phyloP scores from a whole-genome alignment of 176 grass and related monocot genomes.

The Paspalum vaginatum region DNA sequence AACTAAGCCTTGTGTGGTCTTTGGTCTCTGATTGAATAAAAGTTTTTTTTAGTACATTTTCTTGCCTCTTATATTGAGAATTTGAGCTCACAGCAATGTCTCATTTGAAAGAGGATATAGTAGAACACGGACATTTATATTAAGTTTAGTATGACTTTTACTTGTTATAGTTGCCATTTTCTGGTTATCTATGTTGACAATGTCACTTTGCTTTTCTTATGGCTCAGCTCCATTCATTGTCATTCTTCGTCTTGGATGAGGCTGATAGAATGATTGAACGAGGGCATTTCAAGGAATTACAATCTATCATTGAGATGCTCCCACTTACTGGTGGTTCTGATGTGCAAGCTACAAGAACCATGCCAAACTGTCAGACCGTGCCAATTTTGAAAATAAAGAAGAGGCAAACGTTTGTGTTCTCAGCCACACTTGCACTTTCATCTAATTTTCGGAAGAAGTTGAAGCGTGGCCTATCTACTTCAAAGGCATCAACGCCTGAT shows the following conservation, averaged over 20 bases:
- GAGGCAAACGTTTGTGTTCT: conserved; percentile 95
- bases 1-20: background rate
- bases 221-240: conserved; percentile 78
- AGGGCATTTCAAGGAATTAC: conserved; percentile 87
- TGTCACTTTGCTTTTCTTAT: conserved; percentile 28
- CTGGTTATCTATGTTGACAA: conserved; percentile 12
- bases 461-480: conserved; percentile 64
- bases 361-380: conserved; percentile 55
- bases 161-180: conserved; percentile 8
- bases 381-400: conserved; percentile 82
- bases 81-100: background rate
- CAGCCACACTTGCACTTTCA: conserved; percentile 86
- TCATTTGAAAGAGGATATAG: conserved; percentile 6
- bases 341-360: conserved; percentile 37
- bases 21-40: conserved; percentile 18
- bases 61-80: background rate
- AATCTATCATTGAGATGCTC: conserved; percentile 91
- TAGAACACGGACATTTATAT: background rate
- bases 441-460: conserved; percentile 93
- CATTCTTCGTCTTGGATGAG: conserved; percentile 94
- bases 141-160: conserved; percentile 5
- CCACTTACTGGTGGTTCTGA: conserved; percentile 50
- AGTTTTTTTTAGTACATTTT: background rate
- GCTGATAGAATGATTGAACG: conserved; percentile 95
- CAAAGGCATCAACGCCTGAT: conserved; percentile 47